A percentile compares a stretch with the other conserved stretches of the same genome.
These are phyloP conservation scores for Cladophialophora yegresii DNA, from an alignment of 2,329 filamentous ascomycete genomes.

Conservation along the genomic window DNA sequence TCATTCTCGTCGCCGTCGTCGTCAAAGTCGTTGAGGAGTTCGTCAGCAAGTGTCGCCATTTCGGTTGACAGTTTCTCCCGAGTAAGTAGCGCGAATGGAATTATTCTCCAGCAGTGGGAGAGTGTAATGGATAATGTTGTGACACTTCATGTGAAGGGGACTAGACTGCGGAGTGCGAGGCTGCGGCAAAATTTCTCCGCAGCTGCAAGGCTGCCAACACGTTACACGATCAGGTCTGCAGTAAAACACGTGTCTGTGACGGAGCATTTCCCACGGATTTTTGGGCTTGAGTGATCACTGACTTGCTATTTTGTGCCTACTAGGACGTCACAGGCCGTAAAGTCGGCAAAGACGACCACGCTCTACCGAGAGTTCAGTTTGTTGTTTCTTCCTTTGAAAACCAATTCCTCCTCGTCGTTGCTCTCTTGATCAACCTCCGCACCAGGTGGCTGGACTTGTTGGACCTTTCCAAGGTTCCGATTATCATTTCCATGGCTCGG, in stretches of 20 bases:
- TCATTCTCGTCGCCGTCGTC: slow-evolving; percentile 78
- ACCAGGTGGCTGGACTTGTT: background rate
- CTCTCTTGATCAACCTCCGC: background rate
- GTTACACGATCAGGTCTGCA: background rate
- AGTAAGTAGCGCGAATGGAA: background rate
- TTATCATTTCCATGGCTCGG: background rate
- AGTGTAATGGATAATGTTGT: background rate
- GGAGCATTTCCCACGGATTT: background rate
- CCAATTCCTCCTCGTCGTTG: background rate
- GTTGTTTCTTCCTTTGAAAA: background rate
- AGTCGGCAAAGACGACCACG: background rate
- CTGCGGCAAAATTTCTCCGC: slow-evolving; percentile 18
- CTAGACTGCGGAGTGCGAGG: background rate
- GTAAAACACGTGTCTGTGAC: background rate
- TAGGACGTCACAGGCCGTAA: no score
- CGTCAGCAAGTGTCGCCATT: slow-evolving; percentile 91
- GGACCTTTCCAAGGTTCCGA: background rate
- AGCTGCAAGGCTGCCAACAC: slow-evolving; percentile 4
- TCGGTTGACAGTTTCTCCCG: background rate
- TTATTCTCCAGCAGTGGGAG: background rate
- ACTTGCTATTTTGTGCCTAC: background rate
- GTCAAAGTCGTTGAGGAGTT: slow-evolving; percentile 88
- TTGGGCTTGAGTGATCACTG: background rate
- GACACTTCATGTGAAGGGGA: background rate
- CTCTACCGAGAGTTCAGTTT: background rate